Conservation (phyloP, 345 rosid genomes). For the Brassica rapa region DNA sequence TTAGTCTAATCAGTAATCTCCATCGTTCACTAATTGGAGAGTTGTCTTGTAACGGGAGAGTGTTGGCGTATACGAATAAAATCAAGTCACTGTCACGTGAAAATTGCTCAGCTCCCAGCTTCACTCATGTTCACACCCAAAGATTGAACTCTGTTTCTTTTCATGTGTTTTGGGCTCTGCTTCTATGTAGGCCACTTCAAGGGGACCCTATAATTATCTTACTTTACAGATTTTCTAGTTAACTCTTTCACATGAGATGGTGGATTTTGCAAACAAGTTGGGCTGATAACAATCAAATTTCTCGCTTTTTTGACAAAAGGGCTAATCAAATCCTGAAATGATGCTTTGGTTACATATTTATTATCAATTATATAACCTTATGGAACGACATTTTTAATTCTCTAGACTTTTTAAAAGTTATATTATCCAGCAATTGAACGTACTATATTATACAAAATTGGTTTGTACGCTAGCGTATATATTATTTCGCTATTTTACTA, state of each 20-base stretch:
- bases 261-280: background rate
- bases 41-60: background rate
- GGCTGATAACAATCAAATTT: background rate
- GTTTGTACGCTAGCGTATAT: background rate
- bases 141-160: background rate
- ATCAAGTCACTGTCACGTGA: background rate
- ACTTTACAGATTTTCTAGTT: background rate
- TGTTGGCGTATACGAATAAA: background rate
- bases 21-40: background rate
- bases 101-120: background rate
- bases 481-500: background rate
- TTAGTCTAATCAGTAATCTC: background rate
- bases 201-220: background rate
- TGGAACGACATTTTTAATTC: background rate
- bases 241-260: background rate
- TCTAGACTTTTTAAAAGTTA: background rate
- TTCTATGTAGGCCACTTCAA: background rate
- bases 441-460: background rate
- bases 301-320: background rate
- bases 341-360: slow-evolving; percentile 7
- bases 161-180: background rate
- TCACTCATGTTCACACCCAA: background rate
- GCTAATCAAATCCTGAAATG: slow-evolving; percentile 17
- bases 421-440: background rate
- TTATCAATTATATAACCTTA: background rate